Percentiles rank a stretch among this genome's conserved stretches.
Evolutionary conservation across 2,329 filamentous ascomycete genomes (phyloP).

Genomic region (Hypocreales sp.): DNA sequence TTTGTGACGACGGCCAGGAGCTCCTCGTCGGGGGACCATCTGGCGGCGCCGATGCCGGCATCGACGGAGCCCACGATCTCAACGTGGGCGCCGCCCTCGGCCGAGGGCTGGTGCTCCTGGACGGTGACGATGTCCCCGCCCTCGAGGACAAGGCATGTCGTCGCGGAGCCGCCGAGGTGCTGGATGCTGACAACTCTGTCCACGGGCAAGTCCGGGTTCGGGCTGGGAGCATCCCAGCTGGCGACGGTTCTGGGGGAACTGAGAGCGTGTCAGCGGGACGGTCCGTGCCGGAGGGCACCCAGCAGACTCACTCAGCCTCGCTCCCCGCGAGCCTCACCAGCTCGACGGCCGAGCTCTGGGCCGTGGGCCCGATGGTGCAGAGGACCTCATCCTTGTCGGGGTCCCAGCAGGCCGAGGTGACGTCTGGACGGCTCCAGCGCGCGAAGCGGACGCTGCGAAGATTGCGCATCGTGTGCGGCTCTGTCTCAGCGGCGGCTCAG

Average conservation of each 20-base stretch:
- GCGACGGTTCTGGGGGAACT: slow-evolving; percentile 37
- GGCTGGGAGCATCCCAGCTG: slow-evolving; percentile 78
- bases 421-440: slow-evolving; percentile 43
- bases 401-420: slow-evolving; percentile 80
- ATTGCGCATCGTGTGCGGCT: slow-evolving; percentile 56
- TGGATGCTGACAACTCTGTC: slow-evolving; percentile 71
- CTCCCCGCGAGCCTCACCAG: slow-evolving; percentile 40
- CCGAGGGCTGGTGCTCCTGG: slow-evolving; percentile 37
- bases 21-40: slow-evolving; percentile 93
- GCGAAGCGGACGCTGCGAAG: slow-evolving; percentile 62
- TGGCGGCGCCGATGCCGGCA: slow-evolving; percentile 74
- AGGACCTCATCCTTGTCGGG: slow-evolving; percentile 60
- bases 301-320: slow-evolving; percentile 10
- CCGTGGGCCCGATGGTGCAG: slow-evolving; percentile 70
- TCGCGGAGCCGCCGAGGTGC: slow-evolving; percentile 67
- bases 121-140: slow-evolving; percentile 86
- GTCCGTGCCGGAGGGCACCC: neutral
- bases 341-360: slow-evolving; percentile 55
- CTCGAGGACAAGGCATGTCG: slow-evolving; percentile 68
- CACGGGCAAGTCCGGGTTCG: slow-evolving; percentile 55
- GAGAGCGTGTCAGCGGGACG: slow-evolving; percentile 1
- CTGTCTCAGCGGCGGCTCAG: slow-evolving; percentile 1
- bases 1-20: slow-evolving; percentile 71
- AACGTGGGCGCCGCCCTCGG: slow-evolving; percentile 54
- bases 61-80: slow-evolving; percentile 94